Conservation (phyloP, 2,329 filamentous ascomycete species). For the Pseudogymnoascus sp. region DNA sequence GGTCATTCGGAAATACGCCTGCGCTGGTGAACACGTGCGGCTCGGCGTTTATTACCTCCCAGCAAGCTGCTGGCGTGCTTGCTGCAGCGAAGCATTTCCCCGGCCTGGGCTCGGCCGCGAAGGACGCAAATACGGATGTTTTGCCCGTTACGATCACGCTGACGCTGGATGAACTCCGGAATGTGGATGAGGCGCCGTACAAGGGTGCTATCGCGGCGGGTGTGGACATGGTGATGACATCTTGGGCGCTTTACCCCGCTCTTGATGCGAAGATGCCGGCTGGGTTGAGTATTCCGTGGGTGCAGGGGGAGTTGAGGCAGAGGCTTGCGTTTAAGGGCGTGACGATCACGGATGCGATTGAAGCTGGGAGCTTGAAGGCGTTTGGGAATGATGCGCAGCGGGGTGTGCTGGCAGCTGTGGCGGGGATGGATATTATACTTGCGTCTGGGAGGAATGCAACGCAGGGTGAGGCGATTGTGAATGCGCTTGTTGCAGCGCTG, state of each 20-base stretch:
- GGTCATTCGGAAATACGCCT: slow-evolving; percentile 24
- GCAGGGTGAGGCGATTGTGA: slow-evolving; percentile 19
- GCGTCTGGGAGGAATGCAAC: slow-evolving; percentile 23
- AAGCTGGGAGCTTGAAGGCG: slow-evolving; percentile 20
- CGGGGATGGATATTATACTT: slow-evolving; percentile 27
- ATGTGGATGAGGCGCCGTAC: slow-evolving; percentile 24
- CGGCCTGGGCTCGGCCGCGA: slow-evolving; percentile 22
- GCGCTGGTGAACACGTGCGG: slow-evolving; percentile 20
- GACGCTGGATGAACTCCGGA: slow-evolving; percentile 18
- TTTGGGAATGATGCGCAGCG: slow-evolving; percentile 21
- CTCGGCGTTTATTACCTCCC: slow-evolving; percentile 19
- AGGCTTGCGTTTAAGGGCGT: slow-evolving; percentile 24
- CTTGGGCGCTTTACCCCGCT: slow-evolving; percentile 26
- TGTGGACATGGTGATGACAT: slow-evolving; percentile 26
- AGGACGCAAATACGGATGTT: slow-evolving; percentile 23
- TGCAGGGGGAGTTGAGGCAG: slow-evolving; percentile 21
- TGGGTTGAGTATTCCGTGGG: slow-evolving; percentile 22
- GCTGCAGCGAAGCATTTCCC: slow-evolving; percentile 28
- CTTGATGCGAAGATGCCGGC: slow-evolving; percentile 23
- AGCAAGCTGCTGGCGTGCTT: slow-evolving; percentile 19
- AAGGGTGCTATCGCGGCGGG: slow-evolving; percentile 20
- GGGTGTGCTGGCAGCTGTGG: slow-evolving; percentile 22
- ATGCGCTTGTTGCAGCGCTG: neutral
- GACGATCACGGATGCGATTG: slow-evolving; percentile 27
- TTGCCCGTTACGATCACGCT: slow-evolving; percentile 23